phyloP scores from a whole-genome alignment of 2,329 filamentous ascomycete genomes.

The Phialophora expanda region DNA sequence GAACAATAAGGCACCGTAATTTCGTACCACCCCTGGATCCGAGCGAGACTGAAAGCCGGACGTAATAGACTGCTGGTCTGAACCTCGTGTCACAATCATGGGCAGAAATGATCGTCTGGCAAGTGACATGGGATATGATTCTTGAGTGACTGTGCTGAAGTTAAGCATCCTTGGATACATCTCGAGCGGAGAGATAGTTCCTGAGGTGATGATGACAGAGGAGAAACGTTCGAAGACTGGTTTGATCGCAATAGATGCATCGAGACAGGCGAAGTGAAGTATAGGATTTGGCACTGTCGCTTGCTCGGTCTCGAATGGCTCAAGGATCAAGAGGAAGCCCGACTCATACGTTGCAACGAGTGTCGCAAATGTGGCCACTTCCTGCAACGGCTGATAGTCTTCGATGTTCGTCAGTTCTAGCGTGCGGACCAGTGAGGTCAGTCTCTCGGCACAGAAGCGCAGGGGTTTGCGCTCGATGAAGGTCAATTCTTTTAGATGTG shows the following conservation, averaged over 20 bases:
- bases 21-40: slow-evolving; percentile 93
- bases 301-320: slow-evolving; percentile 93
- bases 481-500: slow-evolving; percentile 91
- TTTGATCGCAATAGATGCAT: slow-evolving; percentile 96
- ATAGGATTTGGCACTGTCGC: slow-evolving; percentile 95
- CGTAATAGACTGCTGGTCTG: slow-evolving; percentile 89
- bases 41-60: slow-evolving; percentile 95
- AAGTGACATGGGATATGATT: slow-evolving; percentile 97
- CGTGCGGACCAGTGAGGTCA: slow-evolving; percentile 92
- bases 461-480: slow-evolving; percentile 97
- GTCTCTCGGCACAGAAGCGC: slow-evolving; percentile 86
- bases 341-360: slow-evolving; percentile 96
- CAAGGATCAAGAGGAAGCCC: slow-evolving; percentile 93
- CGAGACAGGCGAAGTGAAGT: slow-evolving; percentile 95
- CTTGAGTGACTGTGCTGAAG: slow-evolving; percentile 89
- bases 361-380: slow-evolving; percentile 96
- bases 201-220: slow-evolving; percentile 97
- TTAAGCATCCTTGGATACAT: slow-evolving; percentile 99
- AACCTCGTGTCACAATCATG: slow-evolving; percentile 95
- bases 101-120: slow-evolving; percentile 93
- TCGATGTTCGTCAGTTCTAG: slow-evolving; percentile 97
- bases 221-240: slow-evolving; percentile 97
- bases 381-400: slow-evolving; percentile 94
- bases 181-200: slow-evolving; percentile 93
- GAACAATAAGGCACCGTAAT: slow-evolving; percentile 90